Percentiles rank a stretch among this genome's conserved stretches.
These are phyloP conservation scores for Aspergillus ibericus DNA, from an alignment of 2,329 filamentous ascomycete species.

Conservation along the genomic window DNA sequence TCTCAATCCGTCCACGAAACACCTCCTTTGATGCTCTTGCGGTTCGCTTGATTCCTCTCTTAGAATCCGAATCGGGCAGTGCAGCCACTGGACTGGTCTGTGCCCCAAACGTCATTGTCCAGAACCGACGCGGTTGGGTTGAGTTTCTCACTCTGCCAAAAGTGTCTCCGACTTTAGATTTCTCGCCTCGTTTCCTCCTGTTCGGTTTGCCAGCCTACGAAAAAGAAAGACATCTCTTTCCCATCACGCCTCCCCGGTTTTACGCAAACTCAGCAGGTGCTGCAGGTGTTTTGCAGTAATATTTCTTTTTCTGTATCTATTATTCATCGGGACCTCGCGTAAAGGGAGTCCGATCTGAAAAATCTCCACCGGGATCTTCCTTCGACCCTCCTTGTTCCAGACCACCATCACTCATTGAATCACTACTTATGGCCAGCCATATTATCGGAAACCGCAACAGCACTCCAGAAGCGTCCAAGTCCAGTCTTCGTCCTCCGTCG, in stretches of 20 bases:
- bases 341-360: slow-evolving; percentile 10
- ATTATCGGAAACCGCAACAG: slow-evolving; percentile 87
- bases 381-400: neutral
- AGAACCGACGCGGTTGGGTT: slow-evolving; percentile 31
- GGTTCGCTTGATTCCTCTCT: slow-evolving; percentile 26
- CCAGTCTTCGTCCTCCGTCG: slow-evolving; percentile 79
- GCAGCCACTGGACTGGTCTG: slow-evolving; percentile 50
- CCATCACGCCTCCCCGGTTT: slow-evolving; percentile 16
- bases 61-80: slow-evolving; percentile 35
- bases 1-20: slow-evolving; percentile 5
- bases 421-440: slow-evolving; percentile 59
- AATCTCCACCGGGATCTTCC: neutral
- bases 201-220: slow-evolving; percentile 1
- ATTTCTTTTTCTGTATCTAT: slow-evolving; percentile 40
- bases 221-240: slow-evolving; percentile 7
- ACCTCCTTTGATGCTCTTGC: slow-evolving; percentile 22
- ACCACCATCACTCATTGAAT: slow-evolving; percentile 12
- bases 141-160: slow-evolving; percentile 26
- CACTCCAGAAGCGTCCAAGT: slow-evolving; percentile 85
- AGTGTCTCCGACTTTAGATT: slow-evolving; percentile 21
- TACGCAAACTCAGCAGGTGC: slow-evolving; percentile 68
- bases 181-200: slow-evolving; percentile 18
- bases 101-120: slow-evolving; percentile 36
- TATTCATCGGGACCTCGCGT: slow-evolving; percentile 25
- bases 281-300: slow-evolving; percentile 65